A percentile compares a stretch with the other conserved stretches of the same genome.
phyloP scores from a whole-genome alignment of 768 basidiomycete species.

The Clathrus columnatus region DNA sequence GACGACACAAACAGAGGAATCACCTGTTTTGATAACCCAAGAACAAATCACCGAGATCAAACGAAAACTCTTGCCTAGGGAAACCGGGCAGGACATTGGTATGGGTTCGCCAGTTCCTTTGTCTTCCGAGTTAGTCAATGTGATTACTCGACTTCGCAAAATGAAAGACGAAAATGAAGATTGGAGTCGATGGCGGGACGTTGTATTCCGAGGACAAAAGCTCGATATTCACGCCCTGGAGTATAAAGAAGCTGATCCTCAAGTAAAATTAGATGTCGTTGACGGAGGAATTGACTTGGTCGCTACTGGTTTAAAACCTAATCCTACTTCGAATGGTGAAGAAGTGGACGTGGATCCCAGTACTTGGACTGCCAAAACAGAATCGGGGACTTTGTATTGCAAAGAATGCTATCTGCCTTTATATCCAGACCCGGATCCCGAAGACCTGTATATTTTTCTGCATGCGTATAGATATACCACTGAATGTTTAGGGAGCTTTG shows the following conservation, averaged over 20 bases:
- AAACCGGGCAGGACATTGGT: slow-evolving; percentile 81
- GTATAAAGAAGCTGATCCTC: background rate
- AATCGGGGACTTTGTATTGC: slow-evolving; percentile 48
- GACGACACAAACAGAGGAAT: slow-evolving; percentile 5
- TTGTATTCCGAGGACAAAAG: slow-evolving; percentile 51
- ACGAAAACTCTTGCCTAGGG: slow-evolving; percentile 58
- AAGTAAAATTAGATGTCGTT: background rate
- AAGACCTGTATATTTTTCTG: slow-evolving; percentile 89
- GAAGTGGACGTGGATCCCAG: slow-evolving; percentile 4
- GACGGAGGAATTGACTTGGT: background rate
- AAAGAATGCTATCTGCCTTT: slow-evolving; percentile 87
- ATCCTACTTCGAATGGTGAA: background rate
- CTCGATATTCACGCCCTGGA: background rate
- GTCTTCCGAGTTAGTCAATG: slow-evolving; percentile 62
- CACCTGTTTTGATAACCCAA: slow-evolving; percentile 3
- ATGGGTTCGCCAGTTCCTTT: slow-evolving; percentile 80
- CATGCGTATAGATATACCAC: slow-evolving; percentile 85
- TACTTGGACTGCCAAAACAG: slow-evolving; percentile 2
- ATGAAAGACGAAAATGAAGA: slow-evolving; percentile 90
- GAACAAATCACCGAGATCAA: background rate
- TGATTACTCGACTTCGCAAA: slow-evolving; percentile 74
- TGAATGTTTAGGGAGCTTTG: slow-evolving; percentile 62
- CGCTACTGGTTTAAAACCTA: background rate
- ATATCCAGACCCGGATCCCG: slow-evolving; percentile 88
- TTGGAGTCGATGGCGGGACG: slow-evolving; percentile 82